Base-by-base conservation (phyloP, 345 rosid species). In the Pseudoturritis turrita region DNA sequence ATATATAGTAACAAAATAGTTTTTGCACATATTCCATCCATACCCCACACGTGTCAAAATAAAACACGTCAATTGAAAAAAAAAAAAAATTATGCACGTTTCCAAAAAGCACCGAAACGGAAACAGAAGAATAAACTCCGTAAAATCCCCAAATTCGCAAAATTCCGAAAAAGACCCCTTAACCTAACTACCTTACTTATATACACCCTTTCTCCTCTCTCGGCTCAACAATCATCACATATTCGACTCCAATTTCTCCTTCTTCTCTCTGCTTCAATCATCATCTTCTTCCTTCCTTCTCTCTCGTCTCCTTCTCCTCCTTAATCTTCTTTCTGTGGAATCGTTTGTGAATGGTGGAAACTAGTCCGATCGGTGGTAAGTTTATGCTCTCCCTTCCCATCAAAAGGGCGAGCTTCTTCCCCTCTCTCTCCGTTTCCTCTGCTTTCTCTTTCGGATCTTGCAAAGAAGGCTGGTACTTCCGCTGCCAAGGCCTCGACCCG, bases 391-490 rank as follows among this genome's bases (percentile, higher is more conserved):
- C 91, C 94, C 94, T 85, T 83, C 77, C 80, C 31, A 73, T 81
- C 75, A 66, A 77, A 79, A 87, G 96, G 98, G 97, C 85, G 98
- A 86, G 96, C 91, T 74, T 77, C 77, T 59, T 79, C 74, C 70
- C 78, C 10, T 67, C 82, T 37, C 81, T 75, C 49, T 80, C 85
- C 19, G 58, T 71, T 1, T 80, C 88, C 50, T 79, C 83, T 75
- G 84, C 83, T 79, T 95, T 87, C 74, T 81, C 96, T 19, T 95
- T 92, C 80, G 99, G 92, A n/a, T 92, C 99, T 52, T 92, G 99
- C 95, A 96, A 90, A 79, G 89, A 88, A 78, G 97, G 91, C 90
- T 96, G 99, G 99, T 96, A 92, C 94, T 90, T 81, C 52, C 98
- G 97, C 89, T 92, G 99, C 96, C 76, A 85, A 68, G 96, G 98